Evolutionary conservation across 2,329 filamentous ascomycete species (phyloP), one percentile per base, ranked within the genome.

Genomic region (Aspergillus fischeri): DNA sequence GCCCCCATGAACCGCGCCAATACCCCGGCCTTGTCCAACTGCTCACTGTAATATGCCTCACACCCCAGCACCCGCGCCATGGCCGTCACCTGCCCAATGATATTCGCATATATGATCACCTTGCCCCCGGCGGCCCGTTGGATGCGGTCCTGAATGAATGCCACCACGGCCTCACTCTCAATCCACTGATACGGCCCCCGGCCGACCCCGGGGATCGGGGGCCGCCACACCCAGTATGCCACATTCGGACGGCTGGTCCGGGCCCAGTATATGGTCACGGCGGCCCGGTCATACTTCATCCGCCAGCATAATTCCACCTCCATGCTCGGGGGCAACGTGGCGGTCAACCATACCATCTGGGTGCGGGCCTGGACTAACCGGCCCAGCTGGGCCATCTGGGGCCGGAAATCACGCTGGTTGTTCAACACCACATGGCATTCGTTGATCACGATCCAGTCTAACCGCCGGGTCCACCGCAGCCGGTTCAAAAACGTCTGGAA

Each of bases 301-400:
- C 7, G 6, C 17, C 7, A 4, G 38, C 17, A 42, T 42, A 59
- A 53, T 2, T 38, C 10, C 0, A 8, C 9, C 44, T 63, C 61
- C 8, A 51, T 14, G 1, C 3, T 51, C 0, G 53, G 59, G 11
- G 56, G 61, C 4, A 63, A 49, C 20, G 25, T 62, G n/a, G 55
- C 55, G 10, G 55, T 62, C 3, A 62, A 53, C 20, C 54, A 60
- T 17, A 62, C 57, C 7, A 60, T 51, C 57, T 60, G 32, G 42
- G 48, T 57, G 4, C 29, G 20, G 1, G 48, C 42, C 17, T 20
- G 2, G 1, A 42, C 17, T 42, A 42, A 42, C 3, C 3, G 2
- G 2, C 38, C 38, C 8, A 49, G 11, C 21, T 28, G 11, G 10
- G 25, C 17, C 17, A 55, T 48, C 3, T 27, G 32, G 1, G 49